A percentile compares a stretch with the other conserved stretches of the same genome.
phyloP scores from a whole-genome alignment of 2,329 filamentous ascomycete genomes.

The Sporothrix phasma region DNA sequence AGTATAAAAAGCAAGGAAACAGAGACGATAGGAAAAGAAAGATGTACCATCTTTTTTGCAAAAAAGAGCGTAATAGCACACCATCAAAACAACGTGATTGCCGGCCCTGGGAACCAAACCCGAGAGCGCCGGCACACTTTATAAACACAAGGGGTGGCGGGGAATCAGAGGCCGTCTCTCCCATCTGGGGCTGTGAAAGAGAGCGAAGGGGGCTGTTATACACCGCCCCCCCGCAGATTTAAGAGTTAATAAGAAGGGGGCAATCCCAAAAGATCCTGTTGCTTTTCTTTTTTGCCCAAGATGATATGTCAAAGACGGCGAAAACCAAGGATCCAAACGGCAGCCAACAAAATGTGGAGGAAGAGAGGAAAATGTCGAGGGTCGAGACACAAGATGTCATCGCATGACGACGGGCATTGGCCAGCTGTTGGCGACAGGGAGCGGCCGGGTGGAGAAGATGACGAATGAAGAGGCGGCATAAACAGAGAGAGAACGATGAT shows the following conservation, averaged over 20 bases:
- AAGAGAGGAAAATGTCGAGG: not conserved
- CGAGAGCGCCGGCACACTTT: not conserved
- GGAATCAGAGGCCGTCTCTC: not conserved
- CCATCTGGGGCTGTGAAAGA: not conserved
- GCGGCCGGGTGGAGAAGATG: not conserved
- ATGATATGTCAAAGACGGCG: not conserved
- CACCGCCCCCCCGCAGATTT: not conserved
- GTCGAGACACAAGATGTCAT: not conserved
- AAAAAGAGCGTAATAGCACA: not conserved
- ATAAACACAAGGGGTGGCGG: not conserved
- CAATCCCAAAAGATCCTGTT: not conserved
- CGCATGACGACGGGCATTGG: not conserved
- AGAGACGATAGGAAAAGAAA: slow-evolving; percentile 3
- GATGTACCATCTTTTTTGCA: not conserved
- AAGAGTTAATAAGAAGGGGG: not conserved
- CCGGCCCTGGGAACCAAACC: not conserved
- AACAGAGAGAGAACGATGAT: not conserved
- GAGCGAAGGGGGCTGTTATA: not conserved
- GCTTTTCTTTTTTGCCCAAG: not conserved
- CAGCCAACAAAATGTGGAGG: not conserved
- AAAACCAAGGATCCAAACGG: not conserved
- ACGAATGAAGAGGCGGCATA: not conserved
- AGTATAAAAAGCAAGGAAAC: slow-evolving; percentile 11
- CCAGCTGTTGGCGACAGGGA: not conserved
- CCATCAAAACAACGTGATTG: not conserved